Conservation (phyloP, 192 early-diverging fungal species). For the Rhizophagus prolifer region DNA sequence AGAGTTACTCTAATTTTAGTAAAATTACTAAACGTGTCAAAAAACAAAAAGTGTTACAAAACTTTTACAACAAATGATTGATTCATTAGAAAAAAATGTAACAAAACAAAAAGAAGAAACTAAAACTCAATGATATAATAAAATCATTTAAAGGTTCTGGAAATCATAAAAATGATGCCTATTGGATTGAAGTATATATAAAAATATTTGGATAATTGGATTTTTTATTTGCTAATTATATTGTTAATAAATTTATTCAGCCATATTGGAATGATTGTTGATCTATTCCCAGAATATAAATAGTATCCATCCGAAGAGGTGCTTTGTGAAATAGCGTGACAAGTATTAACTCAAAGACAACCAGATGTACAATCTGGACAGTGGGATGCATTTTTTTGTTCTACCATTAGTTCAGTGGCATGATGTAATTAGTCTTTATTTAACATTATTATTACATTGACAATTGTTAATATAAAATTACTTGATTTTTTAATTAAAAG, state of each 20-base stretch:
- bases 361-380: background rate
- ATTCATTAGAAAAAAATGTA: background rate
- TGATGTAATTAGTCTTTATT: background rate
- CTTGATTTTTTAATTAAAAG: background rate
- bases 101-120: background rate
- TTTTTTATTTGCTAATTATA: background rate
- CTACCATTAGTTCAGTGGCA: background rate
- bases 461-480: background rate
- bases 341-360: conserved; percentile 6
- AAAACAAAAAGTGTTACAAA: background rate
- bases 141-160: background rate
- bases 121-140: background rate
- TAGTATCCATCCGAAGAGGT: background rate
- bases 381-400: background rate
- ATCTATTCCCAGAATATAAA: background rate
- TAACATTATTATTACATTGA: background rate
- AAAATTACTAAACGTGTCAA: background rate
- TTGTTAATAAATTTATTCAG: background rate
- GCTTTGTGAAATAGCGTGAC: background rate
- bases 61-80: background rate
- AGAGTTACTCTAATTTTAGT: too few species aligned
- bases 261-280: background rate
- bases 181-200: background rate
- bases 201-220: background rate
- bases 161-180: background rate